Percentiles rank a stretch among this genome's conserved stretches.
These are phyloP conservation scores for Bifiguratus adelaidae DNA, from an alignment of 192 early-diverging fungal genomes.

Conservation along the genomic window DNA sequence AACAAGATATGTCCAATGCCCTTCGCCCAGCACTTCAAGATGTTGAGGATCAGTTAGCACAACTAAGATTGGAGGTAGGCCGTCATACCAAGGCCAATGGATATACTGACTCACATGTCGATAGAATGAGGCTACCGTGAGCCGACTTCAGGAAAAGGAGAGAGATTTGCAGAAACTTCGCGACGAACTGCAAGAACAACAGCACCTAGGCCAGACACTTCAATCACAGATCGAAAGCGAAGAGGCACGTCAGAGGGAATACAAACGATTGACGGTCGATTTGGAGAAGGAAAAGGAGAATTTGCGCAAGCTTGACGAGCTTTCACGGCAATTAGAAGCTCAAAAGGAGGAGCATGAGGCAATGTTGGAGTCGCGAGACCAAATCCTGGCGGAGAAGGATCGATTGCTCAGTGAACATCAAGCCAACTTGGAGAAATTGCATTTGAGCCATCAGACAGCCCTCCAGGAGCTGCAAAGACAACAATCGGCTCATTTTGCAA, in stretches of 20 bases:
- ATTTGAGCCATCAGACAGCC: conserved; percentile 4
- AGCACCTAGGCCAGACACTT: neutral
- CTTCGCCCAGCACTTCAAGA: conserved; percentile 8
- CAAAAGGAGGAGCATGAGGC: conserved; percentile 19
- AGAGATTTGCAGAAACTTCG: conserved; percentile 14
- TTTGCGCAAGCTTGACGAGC: conserved; percentile 4
- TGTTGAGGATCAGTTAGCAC: conserved; percentile 12
- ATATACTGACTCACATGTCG: neutral
- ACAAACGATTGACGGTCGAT: neutral
- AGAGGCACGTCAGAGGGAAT: neutral
- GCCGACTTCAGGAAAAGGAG: conserved; percentile 11
- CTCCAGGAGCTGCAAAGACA: conserved; percentile 4
- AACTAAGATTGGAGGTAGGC: conserved; percentile 15
- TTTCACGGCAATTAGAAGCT: neutral
- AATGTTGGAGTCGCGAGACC: conserved; percentile 10
- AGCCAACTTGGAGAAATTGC: conserved; percentile 1
- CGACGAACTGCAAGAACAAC: neutral
- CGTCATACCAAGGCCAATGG: neutral
- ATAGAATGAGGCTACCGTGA: conserved; percentile 18
- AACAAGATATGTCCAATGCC: conserved; percentile 6
- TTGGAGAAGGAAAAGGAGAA: conserved; percentile 2
- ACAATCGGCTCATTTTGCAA: conserved; percentile 3
- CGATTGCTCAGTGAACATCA: conserved; percentile 13
- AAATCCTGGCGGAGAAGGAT: conserved; percentile 19
- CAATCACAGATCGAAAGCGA: too few relatives aligned